phyloP scores from a whole-genome alignment of 2,329 filamentous ascomycete genomes.

The Penicillium sp. region DNA sequence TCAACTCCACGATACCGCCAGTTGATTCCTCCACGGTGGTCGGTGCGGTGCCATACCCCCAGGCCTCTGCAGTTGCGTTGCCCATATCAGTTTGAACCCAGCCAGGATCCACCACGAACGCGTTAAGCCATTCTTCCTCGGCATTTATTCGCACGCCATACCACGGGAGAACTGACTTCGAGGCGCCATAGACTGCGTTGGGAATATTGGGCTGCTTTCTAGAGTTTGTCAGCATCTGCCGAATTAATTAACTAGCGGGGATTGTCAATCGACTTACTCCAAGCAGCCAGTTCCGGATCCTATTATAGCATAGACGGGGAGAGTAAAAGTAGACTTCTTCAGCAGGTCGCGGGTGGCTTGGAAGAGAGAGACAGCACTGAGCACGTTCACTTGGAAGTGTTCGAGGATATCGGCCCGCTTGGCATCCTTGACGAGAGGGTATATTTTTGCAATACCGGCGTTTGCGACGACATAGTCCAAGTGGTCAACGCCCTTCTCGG shows the following conservation, averaged over 20 bases:
- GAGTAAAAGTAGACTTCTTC: conserved; percentile 24
- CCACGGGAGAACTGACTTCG: conserved; percentile 36
- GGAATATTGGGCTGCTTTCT: conserved; percentile 18
- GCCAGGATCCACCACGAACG: conserved; percentile 23
- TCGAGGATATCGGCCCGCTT: conserved; percentile 26
- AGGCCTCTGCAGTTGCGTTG: conserved; percentile 20
- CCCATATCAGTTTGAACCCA: conserved; percentile 24
- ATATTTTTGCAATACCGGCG: conserved; percentile 31
- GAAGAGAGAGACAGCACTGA: conserved; percentile 33
- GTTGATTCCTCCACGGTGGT: conserved; percentile 20
- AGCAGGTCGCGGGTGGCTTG: conserved; percentile 36
- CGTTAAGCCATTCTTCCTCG: conserved; percentile 23
- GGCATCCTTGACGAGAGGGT: conserved; percentile 33
- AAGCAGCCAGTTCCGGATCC: conserved; percentile 28
- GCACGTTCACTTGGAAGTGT: conserved; percentile 30
- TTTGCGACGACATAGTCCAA: conserved; percentile 44
- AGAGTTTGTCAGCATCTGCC: not conserved
- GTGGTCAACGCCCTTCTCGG: conserved; percentile 28
- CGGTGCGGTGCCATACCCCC: conserved; percentile 21
- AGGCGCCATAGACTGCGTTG: conserved; percentile 31
- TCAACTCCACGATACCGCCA: conserved; percentile 14
- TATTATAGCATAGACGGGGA: conserved; percentile 35
- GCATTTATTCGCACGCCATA: conserved; percentile 28
- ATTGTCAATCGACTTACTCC: conserved; percentile 8
- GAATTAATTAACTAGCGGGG: not conserved